Conservation (phyloP, 495 filamentous ascomycete species). For the Tuber microsphaerosporum region DNA sequence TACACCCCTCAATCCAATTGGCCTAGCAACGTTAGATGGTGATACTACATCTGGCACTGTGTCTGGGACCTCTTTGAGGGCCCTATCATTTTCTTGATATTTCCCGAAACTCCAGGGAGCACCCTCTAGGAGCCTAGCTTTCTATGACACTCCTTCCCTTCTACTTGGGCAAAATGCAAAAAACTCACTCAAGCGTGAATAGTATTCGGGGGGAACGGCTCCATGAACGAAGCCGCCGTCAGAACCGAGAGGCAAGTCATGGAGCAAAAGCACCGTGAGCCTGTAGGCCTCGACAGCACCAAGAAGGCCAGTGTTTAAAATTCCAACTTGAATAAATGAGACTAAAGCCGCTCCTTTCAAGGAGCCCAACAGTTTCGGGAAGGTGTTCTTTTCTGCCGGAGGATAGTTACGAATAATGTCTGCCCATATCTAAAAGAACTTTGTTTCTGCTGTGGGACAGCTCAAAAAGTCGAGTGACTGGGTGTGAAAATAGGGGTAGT, state of each 20-base stretch:
- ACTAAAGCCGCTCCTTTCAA: not conserved
- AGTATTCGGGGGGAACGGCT: slow-evolving; percentile 53
- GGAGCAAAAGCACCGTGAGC: slow-evolving; percentile 19
- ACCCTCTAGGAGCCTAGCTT: slow-evolving; percentile 59
- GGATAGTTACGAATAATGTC: not conserved
- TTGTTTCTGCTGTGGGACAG: not conserved
- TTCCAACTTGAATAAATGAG: not conserved
- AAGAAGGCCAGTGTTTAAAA: not conserved
- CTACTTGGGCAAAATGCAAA: not conserved
- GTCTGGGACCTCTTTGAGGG: slow-evolving; percentile 55
- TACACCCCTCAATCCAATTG: slow-evolving; percentile 60
- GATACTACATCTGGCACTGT: slow-evolving; percentile 58
- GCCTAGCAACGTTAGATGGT: slow-evolving; percentile 53
- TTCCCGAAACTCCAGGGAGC: slow-evolving; percentile 56
- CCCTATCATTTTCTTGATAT: slow-evolving; percentile 53
- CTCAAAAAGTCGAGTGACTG: not conserved
- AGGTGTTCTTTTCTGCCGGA: not conserved
- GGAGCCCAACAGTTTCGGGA: not conserved
- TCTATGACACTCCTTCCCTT: slow-evolving; percentile 47
- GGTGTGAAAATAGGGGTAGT: not conserved
- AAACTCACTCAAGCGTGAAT: not conserved
- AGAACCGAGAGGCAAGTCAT: slow-evolving; percentile 48
- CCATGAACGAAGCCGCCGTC: slow-evolving; percentile 47
- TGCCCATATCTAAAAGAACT: not conserved
- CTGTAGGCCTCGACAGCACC: not conserved